phyloP scores from a whole-genome alignment of 106 monocot genomes.

The Allium fistulosum region DNA sequence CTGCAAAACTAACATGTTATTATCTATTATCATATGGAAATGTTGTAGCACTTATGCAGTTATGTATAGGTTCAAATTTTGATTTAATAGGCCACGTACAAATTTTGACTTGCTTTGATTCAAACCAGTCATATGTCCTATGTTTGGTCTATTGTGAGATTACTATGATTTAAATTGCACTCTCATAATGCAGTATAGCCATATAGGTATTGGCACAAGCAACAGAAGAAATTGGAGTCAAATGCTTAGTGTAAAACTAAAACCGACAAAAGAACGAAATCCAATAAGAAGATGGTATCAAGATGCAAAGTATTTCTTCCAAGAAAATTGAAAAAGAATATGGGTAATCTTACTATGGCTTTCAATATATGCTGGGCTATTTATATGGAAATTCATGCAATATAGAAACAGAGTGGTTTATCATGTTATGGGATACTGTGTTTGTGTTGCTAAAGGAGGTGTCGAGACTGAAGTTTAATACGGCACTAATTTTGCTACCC shows the following conservation, averaged over 20 bases:
- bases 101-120: no score
- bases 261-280: constrained; percentile 65
- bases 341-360: constrained; percentile 85
- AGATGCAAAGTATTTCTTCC: constrained; percentile 43
- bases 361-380: constrained; percentile 46
- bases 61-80: no score
- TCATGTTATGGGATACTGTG: constrained; percentile 92
- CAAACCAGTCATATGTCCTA: no score
- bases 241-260: constrained; percentile 78
- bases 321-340: constrained; percentile 77
- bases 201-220: constrained; percentile 17
- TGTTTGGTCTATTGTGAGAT: no score
- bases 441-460: constrained; percentile 82
- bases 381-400: constrained; percentile 85
- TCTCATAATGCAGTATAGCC: no score
- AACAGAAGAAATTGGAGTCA: constrained; percentile 83
- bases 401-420: constrained; percentile 63
- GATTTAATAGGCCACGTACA: no score
- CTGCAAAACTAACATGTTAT: no score
- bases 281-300: constrained; percentile 49
- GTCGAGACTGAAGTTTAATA: constrained; percentile 96
- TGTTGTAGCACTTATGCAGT: no score
- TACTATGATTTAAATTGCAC: no score
- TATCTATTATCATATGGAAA: no score
- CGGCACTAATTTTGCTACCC: constrained; percentile 88